Percentiles rank a stretch among this genome's conserved stretches.
Evolutionary conservation across 257 asterid genomes (phyloP).

Genomic region (Haberlea rhodopensis): DNA sequence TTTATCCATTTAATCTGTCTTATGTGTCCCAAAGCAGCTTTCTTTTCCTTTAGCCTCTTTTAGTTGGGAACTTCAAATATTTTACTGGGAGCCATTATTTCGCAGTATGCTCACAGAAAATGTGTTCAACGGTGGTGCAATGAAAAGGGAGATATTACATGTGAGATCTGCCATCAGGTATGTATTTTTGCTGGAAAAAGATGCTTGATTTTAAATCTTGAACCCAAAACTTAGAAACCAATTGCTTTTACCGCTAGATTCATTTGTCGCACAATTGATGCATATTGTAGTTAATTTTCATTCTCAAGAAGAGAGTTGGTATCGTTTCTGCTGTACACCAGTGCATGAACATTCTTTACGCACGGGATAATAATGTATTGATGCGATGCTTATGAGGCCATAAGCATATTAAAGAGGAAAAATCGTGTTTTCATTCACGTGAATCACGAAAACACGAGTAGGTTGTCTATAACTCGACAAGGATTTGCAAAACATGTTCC

Average conservation of each 20-base stretch:
- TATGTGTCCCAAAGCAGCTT: no score
- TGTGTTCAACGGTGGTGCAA: constrained; percentile 98
- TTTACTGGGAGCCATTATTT: constrained; percentile 21
- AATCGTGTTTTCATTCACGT: no score
- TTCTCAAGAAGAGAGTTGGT: not conserved
- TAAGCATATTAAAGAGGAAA: no score
- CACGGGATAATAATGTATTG: not conserved
- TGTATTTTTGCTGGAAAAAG: not conserved
- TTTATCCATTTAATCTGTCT: no score
- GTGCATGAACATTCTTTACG: no score
- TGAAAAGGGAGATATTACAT: constrained; percentile 93
- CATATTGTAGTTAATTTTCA: not conserved
- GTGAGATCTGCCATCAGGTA: constrained; percentile 98
- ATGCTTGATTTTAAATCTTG: no score
- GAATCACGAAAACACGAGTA: no score
- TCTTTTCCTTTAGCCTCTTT: not conserved
- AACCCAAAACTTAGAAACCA: no score
- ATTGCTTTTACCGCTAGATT: not conserved
- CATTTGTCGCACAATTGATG: not conserved
- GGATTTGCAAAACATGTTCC: no score
- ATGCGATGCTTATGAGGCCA: not conserved
- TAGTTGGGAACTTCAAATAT: not conserved
- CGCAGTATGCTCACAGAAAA: constrained; percentile 96
- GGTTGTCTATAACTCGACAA: no score
- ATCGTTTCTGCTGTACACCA: not conserved